Conservation (phyloP, 164 flowering plant genomes). For the Buxus sempervirens region DNA sequence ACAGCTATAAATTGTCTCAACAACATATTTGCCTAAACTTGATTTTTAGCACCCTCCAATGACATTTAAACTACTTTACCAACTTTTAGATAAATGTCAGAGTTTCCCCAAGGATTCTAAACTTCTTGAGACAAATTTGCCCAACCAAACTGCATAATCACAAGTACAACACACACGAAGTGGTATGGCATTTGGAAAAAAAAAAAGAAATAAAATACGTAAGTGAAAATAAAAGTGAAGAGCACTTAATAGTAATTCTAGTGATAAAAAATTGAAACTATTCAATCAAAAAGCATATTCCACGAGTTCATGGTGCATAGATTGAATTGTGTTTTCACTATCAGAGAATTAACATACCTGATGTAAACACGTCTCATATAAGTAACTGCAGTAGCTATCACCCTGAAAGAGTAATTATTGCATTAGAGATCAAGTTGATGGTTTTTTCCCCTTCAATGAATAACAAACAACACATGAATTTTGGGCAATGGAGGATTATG, state of each 20-base stretch:
- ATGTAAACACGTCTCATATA: constrained; percentile 95
- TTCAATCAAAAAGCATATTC: not conserved
- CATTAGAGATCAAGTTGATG: constrained; percentile 8
- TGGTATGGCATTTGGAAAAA: not conserved
- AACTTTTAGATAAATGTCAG: not conserved
- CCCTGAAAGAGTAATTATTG: constrained; percentile 53
- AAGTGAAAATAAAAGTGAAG: not conserved
- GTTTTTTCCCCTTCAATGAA: no score
- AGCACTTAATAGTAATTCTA: not conserved
- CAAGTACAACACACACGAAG: not conserved
- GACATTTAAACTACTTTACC: not conserved
- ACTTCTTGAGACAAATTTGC: not conserved
- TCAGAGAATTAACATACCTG: constrained; percentile 41
- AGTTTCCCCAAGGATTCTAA: not conserved
- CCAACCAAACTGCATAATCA: not conserved
- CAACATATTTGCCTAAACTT: not conserved
- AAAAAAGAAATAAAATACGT: not conserved
- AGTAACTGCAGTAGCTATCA: constrained; percentile 93
- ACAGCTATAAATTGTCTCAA: not conserved
- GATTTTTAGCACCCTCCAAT: not conserved
- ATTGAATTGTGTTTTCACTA: not conserved
- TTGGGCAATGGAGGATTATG: no score
- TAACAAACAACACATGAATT: no score
- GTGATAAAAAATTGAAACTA: not conserved
- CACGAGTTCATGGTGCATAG: not conserved